Base-by-base conservation (phyloP, 768 basidiomycete genomes). In the Russula vinacea region DNA sequence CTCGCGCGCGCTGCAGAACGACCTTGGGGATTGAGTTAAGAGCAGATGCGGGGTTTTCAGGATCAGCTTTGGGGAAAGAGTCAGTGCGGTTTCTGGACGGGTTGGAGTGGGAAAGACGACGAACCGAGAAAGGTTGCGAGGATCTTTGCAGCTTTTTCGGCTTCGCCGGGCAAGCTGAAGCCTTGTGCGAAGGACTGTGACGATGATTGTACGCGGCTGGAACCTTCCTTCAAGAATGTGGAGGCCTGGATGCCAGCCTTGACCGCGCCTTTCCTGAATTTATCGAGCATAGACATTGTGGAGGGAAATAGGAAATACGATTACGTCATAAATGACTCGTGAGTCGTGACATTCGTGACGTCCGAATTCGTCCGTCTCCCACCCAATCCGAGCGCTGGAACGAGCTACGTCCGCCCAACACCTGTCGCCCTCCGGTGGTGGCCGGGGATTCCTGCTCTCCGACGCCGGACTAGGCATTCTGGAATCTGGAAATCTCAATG, bases 21-120 rank as follows among this genome's bases (percentile, higher is more conserved):
- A 87, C 90, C 74, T 97, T 96, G 2, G 96, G 96, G 70, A 98
- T 89, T 3, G 94, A 76, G 74, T 98, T 98, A 62, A 98, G 85
- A 1, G 95, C 96, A 42, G 92, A 93, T 71, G 90, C 83, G 16
- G 95, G 94, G 68, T 87, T 80, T 39, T 84, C 81, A 17, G 96
- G 95, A 76, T 96, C 87, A 64, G 95, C 94, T 95, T 68, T 35
- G 49, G 37, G 71, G 14, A 50, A 19, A 24, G 37, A 58, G 49
- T 17, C 22, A 47, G 17, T 10, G 54, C n/a, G 16, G 22, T 37
- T 47, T 24, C 57, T 19, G 55, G 22, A 44, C 53, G 11, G 24
- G 45, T 19, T 37, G 22, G 8, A 37, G 26, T 37, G 19, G 60
- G 8, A 35, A 11, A 29, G 29, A 29, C 29, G 29, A 69, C 81